phyloP scores from a whole-genome alignment of 257 asterid species.

The Echites panduratus region DNA sequence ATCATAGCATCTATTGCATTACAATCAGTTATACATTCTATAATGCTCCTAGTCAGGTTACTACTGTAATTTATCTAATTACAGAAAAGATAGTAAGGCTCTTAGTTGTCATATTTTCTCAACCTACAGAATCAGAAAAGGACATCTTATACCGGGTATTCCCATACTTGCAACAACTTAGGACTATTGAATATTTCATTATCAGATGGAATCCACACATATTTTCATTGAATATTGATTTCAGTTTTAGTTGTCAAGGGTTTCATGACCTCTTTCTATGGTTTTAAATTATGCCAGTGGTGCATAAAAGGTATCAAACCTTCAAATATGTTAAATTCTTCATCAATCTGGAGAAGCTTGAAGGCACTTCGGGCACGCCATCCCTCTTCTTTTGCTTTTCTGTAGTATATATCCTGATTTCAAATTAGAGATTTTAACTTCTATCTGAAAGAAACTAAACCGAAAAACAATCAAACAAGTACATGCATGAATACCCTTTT shows the following conservation, averaged over 20 bases:
- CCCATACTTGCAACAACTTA: not conserved
- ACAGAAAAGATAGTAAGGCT: not conserved
- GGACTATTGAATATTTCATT: too few species aligned
- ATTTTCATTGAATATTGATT: not conserved
- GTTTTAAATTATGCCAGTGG: not conserved
- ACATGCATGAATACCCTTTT: slow-evolving; percentile 47
- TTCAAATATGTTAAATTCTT: slow-evolving; percentile 86
- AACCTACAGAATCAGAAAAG: not conserved
- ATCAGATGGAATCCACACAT: not conserved
- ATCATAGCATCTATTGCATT: not conserved
- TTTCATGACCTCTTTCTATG: not conserved
- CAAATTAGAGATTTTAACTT: slow-evolving; percentile 14
- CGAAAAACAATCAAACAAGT: not conserved
- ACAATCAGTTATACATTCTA: not conserved
- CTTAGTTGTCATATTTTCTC: not conserved
- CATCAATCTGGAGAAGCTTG: slow-evolving; percentile 97
- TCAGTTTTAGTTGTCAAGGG: not conserved
- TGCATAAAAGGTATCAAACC: slow-evolving; percentile 30
- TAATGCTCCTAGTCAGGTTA: not conserved
- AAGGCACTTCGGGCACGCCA: slow-evolving; percentile 99
- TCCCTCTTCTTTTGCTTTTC: slow-evolving; percentile 99
- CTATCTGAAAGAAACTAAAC: not conserved
- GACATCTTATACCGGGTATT: not conserved
- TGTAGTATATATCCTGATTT: slow-evolving; percentile 92
- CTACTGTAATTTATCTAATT: too few species aligned